These are phyloP conservation scores for Lachnum nothofagi DNA, from an alignment of 2,329 filamentous ascomycete species.

Conservation along the genomic window DNA sequence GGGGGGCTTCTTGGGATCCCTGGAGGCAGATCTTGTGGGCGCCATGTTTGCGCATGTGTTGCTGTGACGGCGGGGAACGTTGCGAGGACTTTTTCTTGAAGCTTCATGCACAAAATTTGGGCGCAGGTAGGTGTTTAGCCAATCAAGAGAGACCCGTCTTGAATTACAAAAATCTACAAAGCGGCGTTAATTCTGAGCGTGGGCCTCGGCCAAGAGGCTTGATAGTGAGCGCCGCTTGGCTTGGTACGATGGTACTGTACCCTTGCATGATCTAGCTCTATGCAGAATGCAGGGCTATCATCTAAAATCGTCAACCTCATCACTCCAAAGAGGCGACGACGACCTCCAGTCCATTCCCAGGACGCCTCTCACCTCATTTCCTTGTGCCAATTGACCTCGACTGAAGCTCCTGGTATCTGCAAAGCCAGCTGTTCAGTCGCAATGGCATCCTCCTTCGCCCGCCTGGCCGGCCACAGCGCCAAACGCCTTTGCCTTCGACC, in stretches of 20 bases:
- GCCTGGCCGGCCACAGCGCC: conserved; percentile 66
- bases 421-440: conserved; percentile 30
- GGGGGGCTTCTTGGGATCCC: conserved; percentile 40
- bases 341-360: neutral
- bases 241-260: no score
- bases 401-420: conserved; percentile 24
- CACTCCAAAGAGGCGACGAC: conserved; percentile 12
- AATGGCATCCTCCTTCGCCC: conserved; percentile 70
- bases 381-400: conserved; percentile 16
- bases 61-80: conserved; percentile 19
- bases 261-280: no score
- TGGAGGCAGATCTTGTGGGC: no score
- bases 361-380: conserved; percentile 12
- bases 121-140: neutral
- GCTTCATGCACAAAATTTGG: neutral
- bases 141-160: conserved; percentile 1
- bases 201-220: no score
- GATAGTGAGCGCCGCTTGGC: no score
- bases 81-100: conserved; percentile 14
- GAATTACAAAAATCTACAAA: no score
- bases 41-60: conserved; percentile 36
- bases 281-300: no score
- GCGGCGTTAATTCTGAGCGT: no score
- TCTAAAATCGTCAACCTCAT: conserved; percentile 24
- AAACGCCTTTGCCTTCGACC: conserved; percentile 58